Base-by-base conservation (phyloP, 768 basidiomycete species). In the Tulasnella sp. region DNA sequence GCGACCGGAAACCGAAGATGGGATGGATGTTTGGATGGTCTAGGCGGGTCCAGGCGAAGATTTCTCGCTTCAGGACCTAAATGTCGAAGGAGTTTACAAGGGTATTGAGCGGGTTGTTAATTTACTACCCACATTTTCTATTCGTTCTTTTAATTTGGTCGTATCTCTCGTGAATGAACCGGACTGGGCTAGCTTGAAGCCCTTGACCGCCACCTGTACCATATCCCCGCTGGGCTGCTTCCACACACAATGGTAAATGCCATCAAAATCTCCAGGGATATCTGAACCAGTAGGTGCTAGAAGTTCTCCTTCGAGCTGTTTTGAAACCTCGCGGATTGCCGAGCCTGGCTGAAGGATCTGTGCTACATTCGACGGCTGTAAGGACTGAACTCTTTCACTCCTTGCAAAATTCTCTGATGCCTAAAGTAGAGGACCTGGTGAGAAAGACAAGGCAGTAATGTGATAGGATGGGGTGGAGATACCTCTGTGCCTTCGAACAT, bases 151-250 rank as follows among this genome's bases (percentile, higher is more conserved):
- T 14, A 12, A n/a, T 52, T 5, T 5, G 6, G 31, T 6, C 34
- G 12, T 34, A 6, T 14, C 52, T n/a, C 9, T 18, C 14, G 62
- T 12, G 24, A 10, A 36, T 18, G 58, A 99, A 91, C 86, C 97
- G 98, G 80, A 91, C 85, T 40, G 96, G 95, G 68, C 99, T 90
- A 16, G 96, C 95, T 58, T 90, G 88, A 40, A 93, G 88, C 83
- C 94, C 97, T 88, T 98, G 99, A 87, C 99, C 98, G 24, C 96
- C 97, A 77, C 97, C 97, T 80, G 98, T 97, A 76, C 97, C 97
- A 74, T 96, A 97, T 46, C 99, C 95, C 62, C 62, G 31, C 27
- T 14, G 10, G 27, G 62, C 3, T 10, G n/a, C 16, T 5, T 68
- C 62, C 62, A 68, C 2, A 36, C 16, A 9, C 31, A 12, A 1